Evolutionary conservation across 106 monocot genomes (phyloP), one percentile per base, ranked within the genome.

Genomic region (Allium sativum): DNA sequence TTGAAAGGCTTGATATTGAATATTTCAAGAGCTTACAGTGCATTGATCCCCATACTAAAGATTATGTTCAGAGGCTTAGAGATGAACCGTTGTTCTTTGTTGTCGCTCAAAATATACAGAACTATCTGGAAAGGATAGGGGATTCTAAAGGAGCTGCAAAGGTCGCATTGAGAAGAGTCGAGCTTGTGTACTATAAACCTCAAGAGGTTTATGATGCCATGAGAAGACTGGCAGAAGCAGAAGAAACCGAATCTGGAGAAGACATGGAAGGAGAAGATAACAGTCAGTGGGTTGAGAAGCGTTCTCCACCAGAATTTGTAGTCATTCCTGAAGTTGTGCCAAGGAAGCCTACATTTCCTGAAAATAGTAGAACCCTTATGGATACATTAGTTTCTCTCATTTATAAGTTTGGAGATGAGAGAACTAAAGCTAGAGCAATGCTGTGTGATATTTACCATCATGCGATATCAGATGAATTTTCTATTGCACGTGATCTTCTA

Each of bases 401-500:
- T 65, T 91, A 91, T 58, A 87, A 76, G 51, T 78, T 71, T 72
- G 96, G 96, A 11, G 96, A 96, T 80, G 96, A 96, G 64, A 81
- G 90, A 45, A 91, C 96, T n/a, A 96, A 96, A 52, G 90, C 90
- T 15, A 72, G 96, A 70, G 84, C 96, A n/a, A 96, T 96, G 96
- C 87, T 96, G 52, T 96, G 96, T 74, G 96, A 96, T 69, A 87
- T 96, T n/a, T 96, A 91, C 70, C 84, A 96, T 50, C 96, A 96
- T 72, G 82, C 96, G 22, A 87, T 96, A 31, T 87, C 65, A 73
- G 96, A 96, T 48, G 82, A 91, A 43, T 96, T 90, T 51, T 55
- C 73, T 8, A 70, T 84, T 68, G 90, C 90, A 40, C 74, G 96
- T 48, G 96, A 96, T 74, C 69, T 96, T 64, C 68, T 96, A 41